Evolutionary conservation across 345 rosid species (phyloP).

Genomic region (Chamaenerion angustifolium): DNA sequence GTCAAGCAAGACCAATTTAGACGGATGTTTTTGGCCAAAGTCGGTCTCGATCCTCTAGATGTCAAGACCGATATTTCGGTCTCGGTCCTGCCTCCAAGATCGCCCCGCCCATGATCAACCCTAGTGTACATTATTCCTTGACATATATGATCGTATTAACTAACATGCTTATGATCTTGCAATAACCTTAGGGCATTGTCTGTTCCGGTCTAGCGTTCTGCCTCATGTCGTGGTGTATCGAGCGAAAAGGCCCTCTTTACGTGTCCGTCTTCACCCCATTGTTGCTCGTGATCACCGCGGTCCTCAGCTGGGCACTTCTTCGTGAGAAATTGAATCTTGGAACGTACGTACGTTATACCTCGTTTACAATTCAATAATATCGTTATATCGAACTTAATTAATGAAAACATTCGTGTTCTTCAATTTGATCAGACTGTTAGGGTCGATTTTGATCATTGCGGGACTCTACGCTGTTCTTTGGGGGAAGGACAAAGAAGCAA

Average conservation of each 20-base stretch:
- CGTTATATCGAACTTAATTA: background rate
- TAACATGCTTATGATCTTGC: background rate
- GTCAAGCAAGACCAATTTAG: no score
- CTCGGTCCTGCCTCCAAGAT: no score
- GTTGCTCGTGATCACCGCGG: constrained; percentile 52
- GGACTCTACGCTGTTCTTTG: constrained; percentile 77
- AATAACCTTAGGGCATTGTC: constrained; percentile 44
- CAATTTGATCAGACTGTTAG: constrained; percentile 31
- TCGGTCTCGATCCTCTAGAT: no score
- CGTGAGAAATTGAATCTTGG: constrained; percentile 67
- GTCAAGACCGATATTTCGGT: no score
- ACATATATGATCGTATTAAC: no score
- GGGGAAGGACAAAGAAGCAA: constrained; percentile 65
- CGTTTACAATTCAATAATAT: background rate
- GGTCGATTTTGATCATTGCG: constrained; percentile 52
- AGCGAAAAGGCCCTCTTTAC: constrained; percentile 71
- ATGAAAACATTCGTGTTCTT: background rate
- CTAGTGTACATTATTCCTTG: no score
- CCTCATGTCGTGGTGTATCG: constrained; percentile 57
- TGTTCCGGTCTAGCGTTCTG: constrained; percentile 61
- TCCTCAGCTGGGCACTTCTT: constrained; percentile 72
- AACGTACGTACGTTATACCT: constrained; percentile 56
- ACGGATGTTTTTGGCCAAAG: no score
- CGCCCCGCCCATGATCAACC: no score
- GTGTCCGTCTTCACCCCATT: constrained; percentile 84